Conservation (phyloP, 2,329 filamentous ascomycete genomes). For the Periconia digitata region DNA sequence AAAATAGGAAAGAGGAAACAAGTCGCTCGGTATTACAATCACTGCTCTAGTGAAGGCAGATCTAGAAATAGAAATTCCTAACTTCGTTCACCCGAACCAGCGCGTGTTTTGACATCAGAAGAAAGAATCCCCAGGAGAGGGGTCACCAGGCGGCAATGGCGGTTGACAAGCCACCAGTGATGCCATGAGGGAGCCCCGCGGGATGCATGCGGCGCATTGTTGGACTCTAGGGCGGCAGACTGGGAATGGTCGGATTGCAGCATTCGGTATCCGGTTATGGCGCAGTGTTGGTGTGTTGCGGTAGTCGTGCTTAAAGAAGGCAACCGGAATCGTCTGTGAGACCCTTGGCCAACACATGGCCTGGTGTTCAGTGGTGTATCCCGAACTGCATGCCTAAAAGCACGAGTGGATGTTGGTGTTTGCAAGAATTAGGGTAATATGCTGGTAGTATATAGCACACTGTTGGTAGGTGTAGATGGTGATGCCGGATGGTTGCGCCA, state of each 20-base stretch:
- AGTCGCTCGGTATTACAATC: constrained; percentile 40
- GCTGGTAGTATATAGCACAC: constrained; percentile 13
- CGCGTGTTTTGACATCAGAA: constrained; percentile 32
- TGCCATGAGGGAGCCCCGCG: constrained; percentile 13
- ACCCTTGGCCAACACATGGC: constrained; percentile 25
- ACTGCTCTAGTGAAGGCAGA: constrained; percentile 25
- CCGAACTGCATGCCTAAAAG: constrained; percentile 15
- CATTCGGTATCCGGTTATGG: constrained; percentile 2
- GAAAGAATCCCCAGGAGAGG: constrained; percentile 29
- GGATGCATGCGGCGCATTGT: constrained; percentile 15
- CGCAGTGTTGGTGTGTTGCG: constrained; percentile 11
- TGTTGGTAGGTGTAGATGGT: constrained; percentile 20
- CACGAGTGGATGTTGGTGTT: constrained; percentile 17
- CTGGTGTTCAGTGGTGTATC: constrained; percentile 26
- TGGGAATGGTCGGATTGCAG: not conserved
- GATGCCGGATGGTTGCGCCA: constrained; percentile 24
- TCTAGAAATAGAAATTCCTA: constrained; percentile 26
- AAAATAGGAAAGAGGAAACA: constrained; percentile 13
- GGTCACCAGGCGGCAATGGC: constrained; percentile 18
- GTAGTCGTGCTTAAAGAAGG: constrained; percentile 16
- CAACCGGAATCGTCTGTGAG: constrained; percentile 26
- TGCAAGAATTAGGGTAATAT: constrained; percentile 20
- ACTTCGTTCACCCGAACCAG: constrained; percentile 41
- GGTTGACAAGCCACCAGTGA: constrained; percentile 12
- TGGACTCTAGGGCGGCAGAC: not conserved